These are phyloP conservation scores for Dryas integrifolia DNA, from an alignment of 331 rosid species.

Conservation along the genomic window DNA sequence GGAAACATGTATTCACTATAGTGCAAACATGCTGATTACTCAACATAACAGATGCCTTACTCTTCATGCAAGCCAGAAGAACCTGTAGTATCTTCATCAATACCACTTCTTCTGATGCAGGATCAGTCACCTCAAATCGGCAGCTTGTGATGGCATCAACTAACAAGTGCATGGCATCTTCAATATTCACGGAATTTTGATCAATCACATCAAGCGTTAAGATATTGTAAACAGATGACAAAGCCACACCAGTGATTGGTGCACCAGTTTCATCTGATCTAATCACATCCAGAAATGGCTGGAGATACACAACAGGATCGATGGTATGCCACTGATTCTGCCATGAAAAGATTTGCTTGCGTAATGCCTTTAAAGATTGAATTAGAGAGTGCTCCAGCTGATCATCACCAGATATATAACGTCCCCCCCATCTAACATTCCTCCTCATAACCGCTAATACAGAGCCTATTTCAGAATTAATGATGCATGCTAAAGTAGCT, in stretches of 20 bases:
- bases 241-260: slow-evolving; percentile 79
- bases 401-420: slow-evolving; percentile 84
- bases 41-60: slow-evolving; percentile 82
- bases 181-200: slow-evolving; percentile 73
- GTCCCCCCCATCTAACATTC: slow-evolving; percentile 93
- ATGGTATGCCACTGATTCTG: slow-evolving; percentile 84
- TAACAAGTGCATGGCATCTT: slow-evolving; percentile 81
- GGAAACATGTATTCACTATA: slow-evolving; percentile 86
- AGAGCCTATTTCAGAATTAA: slow-evolving; percentile 84
- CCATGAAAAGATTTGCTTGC: slow-evolving; percentile 79
- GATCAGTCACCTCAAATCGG: slow-evolving; percentile 88
- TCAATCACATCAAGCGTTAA: slow-evolving; percentile 79
- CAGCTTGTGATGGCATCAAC: slow-evolving; percentile 93
- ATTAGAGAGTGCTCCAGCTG: slow-evolving; percentile 82
- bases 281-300: slow-evolving; percentile 88
- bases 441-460: slow-evolving; percentile 94
- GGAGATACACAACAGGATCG: slow-evolving; percentile 75
- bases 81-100: slow-evolving; percentile 90
- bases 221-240: slow-evolving; percentile 85
- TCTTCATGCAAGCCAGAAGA: slow-evolving; percentile 89
- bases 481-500: slow-evolving; percentile 76
- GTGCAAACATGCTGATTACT: slow-evolving; percentile 96
- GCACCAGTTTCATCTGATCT: slow-evolving; percentile 93
- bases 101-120: slow-evolving; percentile 87
- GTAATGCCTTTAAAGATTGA: slow-evolving; percentile 73